These are phyloP conservation scores for Fusarium proliferatum DNA, from an alignment of 2,329 filamentous ascomycete species.

Conservation along the genomic window DNA sequence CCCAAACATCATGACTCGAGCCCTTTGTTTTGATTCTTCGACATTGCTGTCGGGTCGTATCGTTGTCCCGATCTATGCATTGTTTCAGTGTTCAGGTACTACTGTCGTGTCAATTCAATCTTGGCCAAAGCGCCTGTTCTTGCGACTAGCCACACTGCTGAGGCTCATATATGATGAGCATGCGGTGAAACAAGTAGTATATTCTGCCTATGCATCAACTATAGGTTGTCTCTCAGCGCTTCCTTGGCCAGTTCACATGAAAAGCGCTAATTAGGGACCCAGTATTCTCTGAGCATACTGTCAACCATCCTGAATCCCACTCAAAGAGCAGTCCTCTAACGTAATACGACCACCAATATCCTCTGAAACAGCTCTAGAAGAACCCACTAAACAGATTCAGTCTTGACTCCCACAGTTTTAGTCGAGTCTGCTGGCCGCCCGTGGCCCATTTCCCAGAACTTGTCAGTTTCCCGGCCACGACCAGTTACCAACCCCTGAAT, in stretches of 20 bases:
- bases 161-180: background rate
- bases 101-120: background rate
- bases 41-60: background rate
- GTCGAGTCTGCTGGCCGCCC: background rate
- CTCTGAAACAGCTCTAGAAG: background rate
- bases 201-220: background rate
- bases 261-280: background rate
- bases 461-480: conserved; percentile 45
- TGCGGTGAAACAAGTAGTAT: background rate
- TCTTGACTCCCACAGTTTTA: conserved; percentile 7
- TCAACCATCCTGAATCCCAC: background rate
- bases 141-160: background rate
- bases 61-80: background rate
- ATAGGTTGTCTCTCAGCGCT: background rate
- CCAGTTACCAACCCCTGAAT: conserved; percentile 50
- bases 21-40: background rate
- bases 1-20: background rate
- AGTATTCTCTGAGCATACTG: background rate
- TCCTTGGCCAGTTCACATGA: background rate
- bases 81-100: background rate
- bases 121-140: background rate
- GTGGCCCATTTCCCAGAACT: conserved; percentile 50
- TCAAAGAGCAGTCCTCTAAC: background rate
- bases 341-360: background rate
- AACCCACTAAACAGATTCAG: conserved; percentile 6